Base-by-base conservation (phyloP, 2,329 filamentous ascomycete species). In the Akanthomyces uredinophilus region DNA sequence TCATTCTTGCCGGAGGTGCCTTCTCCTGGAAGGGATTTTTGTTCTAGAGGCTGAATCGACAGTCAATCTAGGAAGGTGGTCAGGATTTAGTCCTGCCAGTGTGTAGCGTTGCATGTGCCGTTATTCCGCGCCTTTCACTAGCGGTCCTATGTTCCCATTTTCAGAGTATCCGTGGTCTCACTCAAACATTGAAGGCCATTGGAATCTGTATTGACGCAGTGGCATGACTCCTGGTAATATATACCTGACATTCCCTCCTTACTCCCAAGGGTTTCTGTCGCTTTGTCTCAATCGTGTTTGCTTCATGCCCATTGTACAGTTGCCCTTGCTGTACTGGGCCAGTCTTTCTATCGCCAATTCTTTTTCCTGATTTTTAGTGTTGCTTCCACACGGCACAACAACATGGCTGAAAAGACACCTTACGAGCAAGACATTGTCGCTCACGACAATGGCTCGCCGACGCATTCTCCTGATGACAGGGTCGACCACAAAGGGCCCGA, bases 321-420 rank as follows among this genome's bases (percentile, higher is more conserved):
- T 4, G 22, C 16, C 20, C 22, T 20, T 54, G 20, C 51, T 43
- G 37, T n/a, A 4, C 51, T n/a, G n/a, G 6, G 20, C 51, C 14
- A n/a, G 37, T 29, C 14, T 29, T 29, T 20, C 13, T 13, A 8
- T 43, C 4, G 37, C 14, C 22, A 20, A 29, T 29, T 27, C 16
- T 20, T n/a, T 39, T 14, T 3, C 24, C 29, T n/a, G 37, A 43
- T 24, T n/a, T 24, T n/a, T 14, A 3, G 10, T 50, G 16, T 32
- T 10, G 13, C 22, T 11, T 18, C 37, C 13, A 14, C 11, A 13
- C 10, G 5, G 4, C 14, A 11, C 52, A 18, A 6, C 18, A 13
- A 2, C 54, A 58, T 58, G 54, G 18, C 43, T 11, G 54, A 58
- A 49, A 58, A 58, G 54, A 35, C 29, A 8, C 54, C 43, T 20